Evolutionary conservation across 805 yeast species (phyloP).

Genomic region (Metschnikowia chrysomelidarum): DNA sequence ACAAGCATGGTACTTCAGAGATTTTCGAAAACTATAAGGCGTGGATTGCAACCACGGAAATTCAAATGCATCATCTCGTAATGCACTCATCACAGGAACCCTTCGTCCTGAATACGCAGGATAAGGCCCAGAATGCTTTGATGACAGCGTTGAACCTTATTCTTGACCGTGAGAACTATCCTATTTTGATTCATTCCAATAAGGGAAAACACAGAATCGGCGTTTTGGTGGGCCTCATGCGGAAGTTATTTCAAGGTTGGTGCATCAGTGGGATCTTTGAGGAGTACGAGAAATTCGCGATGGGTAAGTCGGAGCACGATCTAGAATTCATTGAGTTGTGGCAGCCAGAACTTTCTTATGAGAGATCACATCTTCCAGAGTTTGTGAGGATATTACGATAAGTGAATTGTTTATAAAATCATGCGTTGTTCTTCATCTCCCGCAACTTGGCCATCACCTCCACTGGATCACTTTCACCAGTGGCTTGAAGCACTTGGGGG

Average conservation of each 20-base stretch:
- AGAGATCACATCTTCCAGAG: slow-evolving; percentile 52
- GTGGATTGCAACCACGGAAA: slow-evolving; percentile 59
- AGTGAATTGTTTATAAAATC: not conserved
- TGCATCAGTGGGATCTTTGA: slow-evolving; percentile 88
- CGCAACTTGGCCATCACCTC: slow-evolving; percentile 74
- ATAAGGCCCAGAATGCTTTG: slow-evolving; percentile 46
- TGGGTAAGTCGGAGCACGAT: slow-evolving; percentile 91
- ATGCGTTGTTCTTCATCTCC: slow-evolving; percentile 63
- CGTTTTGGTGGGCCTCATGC: slow-evolving; percentile 84
- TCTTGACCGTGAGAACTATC: slow-evolving; percentile 69
- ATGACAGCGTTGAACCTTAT: slow-evolving; percentile 55
- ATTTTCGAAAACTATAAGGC: slow-evolving; percentile 55
- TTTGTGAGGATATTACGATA: slow-evolving; percentile 52
- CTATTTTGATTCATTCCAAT: slow-evolving; percentile 86
- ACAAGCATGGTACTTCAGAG: slow-evolving; percentile 52
- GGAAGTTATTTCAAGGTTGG: slow-evolving; percentile 91
- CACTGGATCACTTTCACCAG: slow-evolving; percentile 49
- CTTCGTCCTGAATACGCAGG: slow-evolving; percentile 49
- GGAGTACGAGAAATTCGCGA: slow-evolving; percentile 89
- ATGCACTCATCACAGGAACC: slow-evolving; percentile 79
- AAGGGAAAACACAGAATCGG: slow-evolving; percentile 98
- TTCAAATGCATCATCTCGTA: slow-evolving; percentile 55
- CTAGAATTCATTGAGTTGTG: slow-evolving; percentile 85
- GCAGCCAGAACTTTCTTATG: slow-evolving; percentile 56
- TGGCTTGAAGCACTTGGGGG: slow-evolving; percentile 54